A percentile compares a stretch with the other conserved stretches of the same genome.
These are phyloP conservation scores for Metschnikowia henanensis DNA, from an alignment of 805 yeast genomes.

Conservation along the genomic window DNA sequence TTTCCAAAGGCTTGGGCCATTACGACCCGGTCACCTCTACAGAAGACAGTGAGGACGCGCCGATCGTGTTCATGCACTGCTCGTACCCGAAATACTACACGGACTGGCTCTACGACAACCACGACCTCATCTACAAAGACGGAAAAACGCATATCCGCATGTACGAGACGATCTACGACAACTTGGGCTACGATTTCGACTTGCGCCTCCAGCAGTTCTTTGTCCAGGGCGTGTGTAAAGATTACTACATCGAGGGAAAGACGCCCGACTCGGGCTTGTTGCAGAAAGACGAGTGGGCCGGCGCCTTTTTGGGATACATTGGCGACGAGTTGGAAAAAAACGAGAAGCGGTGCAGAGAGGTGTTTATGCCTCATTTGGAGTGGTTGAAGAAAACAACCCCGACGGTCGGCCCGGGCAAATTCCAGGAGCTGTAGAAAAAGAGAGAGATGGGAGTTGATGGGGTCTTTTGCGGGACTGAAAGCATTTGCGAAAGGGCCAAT, in stretches of 20 bases:
- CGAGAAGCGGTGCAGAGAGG: constrained; percentile 31
- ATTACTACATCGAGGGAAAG: constrained; percentile 28
- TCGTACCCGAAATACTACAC: constrained; percentile 53
- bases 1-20: constrained; percentile 33
- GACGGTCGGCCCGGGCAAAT: background rate
- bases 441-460: background rate
- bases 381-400: constrained; percentile 40
- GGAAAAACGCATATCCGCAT: constrained; percentile 38
- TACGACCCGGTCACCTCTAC: constrained; percentile 36
- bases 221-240: constrained; percentile 39
- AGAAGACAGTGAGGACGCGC: constrained; percentile 16
- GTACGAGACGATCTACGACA: constrained; percentile 35
- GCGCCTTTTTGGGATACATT: constrained; percentile 31
- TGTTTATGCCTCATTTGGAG: constrained; percentile 41
- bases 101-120: constrained; percentile 25
- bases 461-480: too few relatives aligned
- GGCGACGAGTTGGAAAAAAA: constrained; percentile 23
- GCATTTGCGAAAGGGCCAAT: too few relatives aligned
- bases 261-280: constrained; percentile 27
- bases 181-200: constrained; percentile 45
- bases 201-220: constrained; percentile 38
- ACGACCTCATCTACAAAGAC: constrained; percentile 34
- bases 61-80: constrained; percentile 51
- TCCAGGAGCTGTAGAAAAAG: background rate
- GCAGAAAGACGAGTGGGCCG: constrained; percentile 31